Conservation (phyloP, 192 early-diverging fungal genomes). For the Martensiomyces pterosporus region DNA sequence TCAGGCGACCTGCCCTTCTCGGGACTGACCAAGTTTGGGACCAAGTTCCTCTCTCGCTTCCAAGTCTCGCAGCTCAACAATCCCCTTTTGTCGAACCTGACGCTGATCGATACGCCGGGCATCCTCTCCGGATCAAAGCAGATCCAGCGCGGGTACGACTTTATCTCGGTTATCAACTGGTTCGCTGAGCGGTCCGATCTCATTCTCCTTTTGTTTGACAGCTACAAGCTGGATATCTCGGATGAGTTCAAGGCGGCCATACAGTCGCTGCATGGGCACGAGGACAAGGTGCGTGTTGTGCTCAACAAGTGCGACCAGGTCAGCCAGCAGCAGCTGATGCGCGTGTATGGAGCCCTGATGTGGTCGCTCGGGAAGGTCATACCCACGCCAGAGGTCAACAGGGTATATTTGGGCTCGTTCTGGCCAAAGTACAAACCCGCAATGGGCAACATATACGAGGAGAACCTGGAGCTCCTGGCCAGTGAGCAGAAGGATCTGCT, state of each 20-base stretch:
- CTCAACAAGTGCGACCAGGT: slow-evolving; percentile 90
- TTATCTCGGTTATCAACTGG: slow-evolving; percentile 76
- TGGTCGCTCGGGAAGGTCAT: slow-evolving; percentile 88
- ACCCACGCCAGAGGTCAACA: slow-evolving; percentile 81
- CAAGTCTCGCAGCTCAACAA: slow-evolving; percentile 79
- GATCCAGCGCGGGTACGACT: slow-evolving; percentile 78
- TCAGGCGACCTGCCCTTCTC: slow-evolving; percentile 76
- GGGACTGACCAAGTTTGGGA: slow-evolving; percentile 76
- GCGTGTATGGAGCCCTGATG: slow-evolving; percentile 92
- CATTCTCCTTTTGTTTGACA: slow-evolving; percentile 85
- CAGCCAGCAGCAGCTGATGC: slow-evolving; percentile 79
- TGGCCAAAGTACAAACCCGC: slow-evolving; percentile 64
- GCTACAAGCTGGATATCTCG: slow-evolving; percentile 84
- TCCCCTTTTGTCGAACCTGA: slow-evolving; percentile 74
- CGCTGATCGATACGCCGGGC: slow-evolving; percentile 88
- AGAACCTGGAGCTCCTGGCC: slow-evolving; percentile 63
- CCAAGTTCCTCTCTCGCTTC: slow-evolving; percentile 75
- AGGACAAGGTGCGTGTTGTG: slow-evolving; percentile 81
- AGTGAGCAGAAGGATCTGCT: slow-evolving; percentile 77
- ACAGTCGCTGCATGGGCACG: slow-evolving; percentile 70
- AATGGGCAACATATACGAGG: slow-evolving; percentile 63
- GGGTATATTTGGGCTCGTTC: slow-evolving; percentile 80
- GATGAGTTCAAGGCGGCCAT: slow-evolving; percentile 87
- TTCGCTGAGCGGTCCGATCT: slow-evolving; percentile 81
- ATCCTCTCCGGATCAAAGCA: slow-evolving; percentile 86